phyloP scores from a whole-genome alignment of 2,329 filamentous ascomycete species.

The Scleromitrula shiraiana region DNA sequence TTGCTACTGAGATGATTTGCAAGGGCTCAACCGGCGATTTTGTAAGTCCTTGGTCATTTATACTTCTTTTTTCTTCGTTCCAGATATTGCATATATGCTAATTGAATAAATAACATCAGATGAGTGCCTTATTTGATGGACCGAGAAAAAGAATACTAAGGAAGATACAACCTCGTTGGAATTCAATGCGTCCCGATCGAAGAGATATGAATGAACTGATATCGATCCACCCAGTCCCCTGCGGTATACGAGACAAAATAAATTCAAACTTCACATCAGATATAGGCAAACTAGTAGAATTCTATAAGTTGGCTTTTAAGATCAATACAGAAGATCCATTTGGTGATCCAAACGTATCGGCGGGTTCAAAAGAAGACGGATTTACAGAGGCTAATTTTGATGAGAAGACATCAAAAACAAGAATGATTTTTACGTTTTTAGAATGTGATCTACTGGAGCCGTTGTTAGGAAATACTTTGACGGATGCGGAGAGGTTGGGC shows the following conservation, averaged over 20 bases:
- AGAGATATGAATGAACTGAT: not conserved
- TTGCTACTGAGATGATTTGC: not conserved
- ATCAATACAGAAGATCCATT: not conserved
- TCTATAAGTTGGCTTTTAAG: not conserved
- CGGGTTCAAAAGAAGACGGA: not conserved
- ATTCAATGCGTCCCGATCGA: not conserved
- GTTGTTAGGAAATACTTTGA: not conserved
- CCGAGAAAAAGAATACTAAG: not conserved
- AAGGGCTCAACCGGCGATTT: not conserved
- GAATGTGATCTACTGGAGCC: not conserved
- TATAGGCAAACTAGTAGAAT: not conserved
- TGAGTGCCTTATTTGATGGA: not conserved
- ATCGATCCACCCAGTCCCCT: not conserved
- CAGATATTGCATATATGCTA: no score
- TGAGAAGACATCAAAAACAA: not conserved
- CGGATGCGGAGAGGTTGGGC: not conserved
- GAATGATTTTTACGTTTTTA: not conserved
- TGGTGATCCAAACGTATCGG: not conserved
- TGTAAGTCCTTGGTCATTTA: not conserved
- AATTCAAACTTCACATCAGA: not conserved
- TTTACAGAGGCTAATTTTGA: not conserved
- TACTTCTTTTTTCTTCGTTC: not conserved
- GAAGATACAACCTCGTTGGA: not conserved
- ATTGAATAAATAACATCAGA: no score
- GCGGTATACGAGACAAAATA: not conserved